Conservation (phyloP, 2,329 filamentous ascomycete genomes). For the Fonsecaea monophora region DNA sequence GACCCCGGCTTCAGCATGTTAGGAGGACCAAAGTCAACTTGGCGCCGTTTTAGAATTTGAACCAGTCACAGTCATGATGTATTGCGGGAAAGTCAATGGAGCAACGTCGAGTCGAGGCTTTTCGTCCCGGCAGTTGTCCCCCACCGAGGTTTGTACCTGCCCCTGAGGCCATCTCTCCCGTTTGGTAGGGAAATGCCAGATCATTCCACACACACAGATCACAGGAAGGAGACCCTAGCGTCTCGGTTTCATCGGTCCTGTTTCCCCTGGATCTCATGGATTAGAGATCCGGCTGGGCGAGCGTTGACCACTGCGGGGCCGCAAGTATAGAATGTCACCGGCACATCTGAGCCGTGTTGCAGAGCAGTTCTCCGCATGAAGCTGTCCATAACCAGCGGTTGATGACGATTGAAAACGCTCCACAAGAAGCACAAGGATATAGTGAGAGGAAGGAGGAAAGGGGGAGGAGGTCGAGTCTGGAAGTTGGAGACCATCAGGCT, state of each 20-base stretch:
- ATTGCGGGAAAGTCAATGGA: slow-evolving; percentile 13
- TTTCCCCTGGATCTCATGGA: slow-evolving; percentile 19
- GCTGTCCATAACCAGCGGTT: not conserved
- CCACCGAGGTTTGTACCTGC: not conserved
- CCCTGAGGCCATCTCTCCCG: not conserved
- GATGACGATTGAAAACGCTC: not conserved
- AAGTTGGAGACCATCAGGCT: not conserved
- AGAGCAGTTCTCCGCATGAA: not conserved
- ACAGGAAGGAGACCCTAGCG: slow-evolving; percentile 31
- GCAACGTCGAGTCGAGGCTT: slow-evolving; percentile 1
- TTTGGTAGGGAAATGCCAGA: not conserved
- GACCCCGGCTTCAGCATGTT: slow-evolving; percentile 1
- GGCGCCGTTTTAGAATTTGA: slow-evolving; percentile 30
- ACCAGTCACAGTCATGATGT: slow-evolving; percentile 38
- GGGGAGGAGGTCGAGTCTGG: not conserved
- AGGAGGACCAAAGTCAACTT: slow-evolving; percentile 18
- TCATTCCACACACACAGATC: not conserved
- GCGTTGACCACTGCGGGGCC: not conserved
- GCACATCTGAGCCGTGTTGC: not conserved
- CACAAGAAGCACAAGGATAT: not conserved
- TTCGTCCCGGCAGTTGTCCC: not conserved
- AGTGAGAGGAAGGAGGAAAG: not conserved
- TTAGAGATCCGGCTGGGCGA: slow-evolving; percentile 7
- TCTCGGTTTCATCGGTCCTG: slow-evolving; percentile 28
- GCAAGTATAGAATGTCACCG: not conserved